Evolutionary conservation across 805 yeast species (phyloP).

Genomic region (Kurtzmaniella fragi): DNA sequence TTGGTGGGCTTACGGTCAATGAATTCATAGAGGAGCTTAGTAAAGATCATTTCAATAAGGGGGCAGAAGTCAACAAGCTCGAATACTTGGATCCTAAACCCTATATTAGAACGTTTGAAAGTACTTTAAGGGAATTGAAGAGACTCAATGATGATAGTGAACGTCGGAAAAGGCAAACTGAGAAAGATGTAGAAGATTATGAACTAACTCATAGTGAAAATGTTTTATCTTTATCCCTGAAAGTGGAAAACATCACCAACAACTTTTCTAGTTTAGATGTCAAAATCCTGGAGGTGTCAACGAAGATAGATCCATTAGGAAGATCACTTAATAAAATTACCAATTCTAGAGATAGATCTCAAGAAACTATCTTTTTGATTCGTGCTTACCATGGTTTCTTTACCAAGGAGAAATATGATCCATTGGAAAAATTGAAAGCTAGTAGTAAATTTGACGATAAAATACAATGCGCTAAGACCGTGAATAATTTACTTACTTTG

Average conservation of each 20-base stretch:
- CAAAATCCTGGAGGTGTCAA: conserved; percentile 52
- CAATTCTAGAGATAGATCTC: conserved; percentile 66
- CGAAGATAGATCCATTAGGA: conserved; percentile 64
- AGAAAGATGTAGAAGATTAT: conserved; percentile 50
- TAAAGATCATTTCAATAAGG: conserved; percentile 54
- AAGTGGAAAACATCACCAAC: conserved; percentile 40
- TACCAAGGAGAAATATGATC: conserved; percentile 48
- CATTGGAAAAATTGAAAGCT: conserved; percentile 55
- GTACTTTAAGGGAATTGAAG: conserved; percentile 69
- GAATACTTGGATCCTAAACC: conserved; percentile 85
- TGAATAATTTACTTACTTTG: conserved; percentile 59
- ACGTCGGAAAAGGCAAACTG: conserved; percentile 45
- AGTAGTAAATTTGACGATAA: conserved; percentile 45
- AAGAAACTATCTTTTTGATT: conserved; percentile 66
- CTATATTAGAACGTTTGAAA: conserved; percentile 87
- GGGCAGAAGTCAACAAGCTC: conserved; percentile 45
- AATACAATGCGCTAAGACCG: conserved; percentile 62
- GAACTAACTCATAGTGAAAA: conserved; percentile 67
- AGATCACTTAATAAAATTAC: conserved; percentile 63
- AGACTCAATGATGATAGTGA: conserved; percentile 54
- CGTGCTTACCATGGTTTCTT: conserved; percentile 74
- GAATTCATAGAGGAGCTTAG: conserved; percentile 80
- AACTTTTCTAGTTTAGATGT: conserved; percentile 48
- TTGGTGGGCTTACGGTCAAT: conserved; percentile 65
- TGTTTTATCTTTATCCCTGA: conserved; percentile 50